phyloP scores from a whole-genome alignment of 1,284 basidiomycete species.

The Bondarzewia mesenterica region DNA sequence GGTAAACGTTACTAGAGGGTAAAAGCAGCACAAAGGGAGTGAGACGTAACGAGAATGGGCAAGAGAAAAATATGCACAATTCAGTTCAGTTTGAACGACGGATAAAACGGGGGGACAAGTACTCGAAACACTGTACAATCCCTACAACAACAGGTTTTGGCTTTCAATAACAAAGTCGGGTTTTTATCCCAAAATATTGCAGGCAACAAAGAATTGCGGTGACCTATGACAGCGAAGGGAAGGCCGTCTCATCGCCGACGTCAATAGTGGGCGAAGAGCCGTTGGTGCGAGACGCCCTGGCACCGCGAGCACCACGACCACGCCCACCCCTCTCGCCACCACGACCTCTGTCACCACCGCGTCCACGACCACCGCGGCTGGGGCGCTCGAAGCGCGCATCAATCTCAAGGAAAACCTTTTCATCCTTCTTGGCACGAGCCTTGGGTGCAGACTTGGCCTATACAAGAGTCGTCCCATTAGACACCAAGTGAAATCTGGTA shows the following conservation, averaged over 20 bases:
- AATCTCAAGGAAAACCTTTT: constrained; percentile 72
- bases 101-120: background rate
- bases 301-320: constrained; percentile 17
- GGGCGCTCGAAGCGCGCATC: constrained; percentile 73
- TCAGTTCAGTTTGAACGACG: background rate
- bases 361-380: constrained; percentile 39
- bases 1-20: background rate
- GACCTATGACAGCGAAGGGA: constrained; percentile 70
- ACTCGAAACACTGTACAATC: background rate
- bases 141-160: background rate
- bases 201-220: constrained; percentile 3
- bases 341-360: constrained; percentile 21
- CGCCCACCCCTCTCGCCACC: constrained; percentile 35
- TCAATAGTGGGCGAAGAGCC: constrained; percentile 37
- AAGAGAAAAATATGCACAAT: background rate
- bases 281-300: constrained; percentile 14
- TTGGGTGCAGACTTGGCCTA: constrained; percentile 57
- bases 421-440: constrained; percentile 64
- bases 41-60: background rate
- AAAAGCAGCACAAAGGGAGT: background rate
- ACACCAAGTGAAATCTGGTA: background rate
- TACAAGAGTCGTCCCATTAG: background rate
- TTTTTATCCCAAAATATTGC: constrained; percentile 1
- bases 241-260: constrained; percentile 73
- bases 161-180: too few species aligned